A percentile compares a stretch with the other conserved stretches of the same genome.
Conservation (phyloP, 345 rosid species). For the Abelmoschus esculentus region DNA sequence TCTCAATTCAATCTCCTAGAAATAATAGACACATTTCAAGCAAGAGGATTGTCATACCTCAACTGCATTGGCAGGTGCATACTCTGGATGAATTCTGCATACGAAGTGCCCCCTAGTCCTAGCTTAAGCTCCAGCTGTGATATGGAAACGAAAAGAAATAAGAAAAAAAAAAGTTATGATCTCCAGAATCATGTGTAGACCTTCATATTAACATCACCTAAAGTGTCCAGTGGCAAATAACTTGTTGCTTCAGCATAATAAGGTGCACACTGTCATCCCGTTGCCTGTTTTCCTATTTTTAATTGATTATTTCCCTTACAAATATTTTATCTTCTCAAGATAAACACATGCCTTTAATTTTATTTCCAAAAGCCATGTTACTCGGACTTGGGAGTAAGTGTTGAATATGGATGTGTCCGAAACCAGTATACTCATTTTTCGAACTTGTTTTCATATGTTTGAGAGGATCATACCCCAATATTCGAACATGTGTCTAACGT, state of each 20-base stretch:
- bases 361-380: not conserved
- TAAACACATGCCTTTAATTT: not conserved
- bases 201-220: not conserved
- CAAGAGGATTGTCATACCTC: constrained; percentile 39
- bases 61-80: constrained; percentile 85
- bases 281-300: not conserved
- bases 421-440: not conserved
- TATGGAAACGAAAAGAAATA: constrained; percentile 8
- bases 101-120: constrained; percentile 90
- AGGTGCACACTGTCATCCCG: not conserved
- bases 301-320: not conserved
- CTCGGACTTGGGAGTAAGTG: not conserved
- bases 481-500: no score
- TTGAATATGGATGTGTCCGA: not conserved
- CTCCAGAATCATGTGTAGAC: not conserved
- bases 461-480: not conserved
- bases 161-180: not conserved
- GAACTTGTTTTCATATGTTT: not conserved
- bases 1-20: not conserved
- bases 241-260: not conserved
- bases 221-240: not conserved
- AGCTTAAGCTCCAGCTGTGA: constrained; percentile 85
- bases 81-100: constrained; percentile 71
- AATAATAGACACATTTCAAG: not conserved
- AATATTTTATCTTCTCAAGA: not conserved